Evolutionary conservation across 2,329 filamentous ascomycete species (phyloP).

Genomic region (Cladophialophora exuberans): DNA sequence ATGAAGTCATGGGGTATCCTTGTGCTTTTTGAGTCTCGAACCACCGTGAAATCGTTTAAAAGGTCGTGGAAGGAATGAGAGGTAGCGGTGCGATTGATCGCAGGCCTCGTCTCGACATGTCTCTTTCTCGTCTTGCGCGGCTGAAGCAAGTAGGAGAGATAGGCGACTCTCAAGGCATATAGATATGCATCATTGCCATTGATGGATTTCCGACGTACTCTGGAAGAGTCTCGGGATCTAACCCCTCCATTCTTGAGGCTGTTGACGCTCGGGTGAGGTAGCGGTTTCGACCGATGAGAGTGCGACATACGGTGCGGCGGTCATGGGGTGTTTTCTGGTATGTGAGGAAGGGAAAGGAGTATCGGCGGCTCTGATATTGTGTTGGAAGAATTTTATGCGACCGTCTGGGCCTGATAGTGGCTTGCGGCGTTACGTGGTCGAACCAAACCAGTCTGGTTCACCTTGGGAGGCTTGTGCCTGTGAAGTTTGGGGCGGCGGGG

Average conservation of each 20-base stretch:
- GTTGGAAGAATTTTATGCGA: not conserved
- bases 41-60: slow-evolving; percentile 80
- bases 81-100: slow-evolving; percentile 62
- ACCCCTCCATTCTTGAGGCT: slow-evolving; percentile 49
- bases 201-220: slow-evolving; percentile 47
- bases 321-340: slow-evolving; percentile 3
- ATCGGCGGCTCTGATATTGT: not conserved
- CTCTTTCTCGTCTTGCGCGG: slow-evolving; percentile 88
- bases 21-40: slow-evolving; percentile 70
- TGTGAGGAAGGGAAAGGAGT: not conserved
- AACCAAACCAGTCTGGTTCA: slow-evolving; percentile 20
- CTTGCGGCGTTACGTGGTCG: slow-evolving; percentile 13
- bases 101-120: slow-evolving; percentile 69
- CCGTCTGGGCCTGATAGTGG: not conserved
- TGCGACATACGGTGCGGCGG: slow-evolving; percentile 46
- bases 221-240: slow-evolving; percentile 48
- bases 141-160: slow-evolving; percentile 89
- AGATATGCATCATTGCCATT: slow-evolving; percentile 80
- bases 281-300: slow-evolving; percentile 48
- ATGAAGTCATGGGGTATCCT: slow-evolving; percentile 74
- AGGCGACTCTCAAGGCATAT: slow-evolving; percentile 87
- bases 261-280: slow-evolving; percentile 49
- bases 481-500: slow-evolving; percentile 4
- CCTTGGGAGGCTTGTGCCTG: slow-evolving; percentile 14
- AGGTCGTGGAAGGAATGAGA: slow-evolving; percentile 77